Base-by-base conservation (phyloP, 352 stramenopile species). In the Pilasporangium apinafurcum region DNA sequence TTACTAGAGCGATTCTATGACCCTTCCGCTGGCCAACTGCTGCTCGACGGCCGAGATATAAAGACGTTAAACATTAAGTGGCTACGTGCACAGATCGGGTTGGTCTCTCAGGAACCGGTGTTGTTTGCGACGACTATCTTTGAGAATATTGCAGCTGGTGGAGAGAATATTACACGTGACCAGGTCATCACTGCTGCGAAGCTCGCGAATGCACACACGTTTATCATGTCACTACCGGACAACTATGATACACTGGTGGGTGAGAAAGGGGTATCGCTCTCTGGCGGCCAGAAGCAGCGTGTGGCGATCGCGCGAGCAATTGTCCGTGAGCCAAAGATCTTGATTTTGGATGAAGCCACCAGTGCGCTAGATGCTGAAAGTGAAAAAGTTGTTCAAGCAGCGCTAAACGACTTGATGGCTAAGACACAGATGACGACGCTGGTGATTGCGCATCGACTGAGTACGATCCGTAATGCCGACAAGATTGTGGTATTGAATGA, bases 1-100 rank as follows among this genome's bases (percentile, higher is more conserved):
- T 52, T 97, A 0, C 50, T 97, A 9, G 65, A 95, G 51, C 68
- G 86, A 17, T 93, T 53, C 46, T 96, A 96, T 58, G 82, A 96
- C 38, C 58, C 68, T 8, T 53, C 43, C 29, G 44, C 53, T 12
- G 92, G 93, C 13, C 30, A 43, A 1, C 68, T 98, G 10, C 42
- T 70, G 4, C 77, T 97, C n/a, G 83, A 97, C 48, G 88, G 83
- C n/a, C 60, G 62, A 17, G 62, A 94, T 34, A 60, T 96, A 22
- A 65, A 52, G 43, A 75, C 80, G 21, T 37, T 96, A 6, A 92
- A 96, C 44, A 44, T 96, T 13, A 83, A 81, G 42, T 71, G 61
- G 53, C 56, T 87, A 17, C 64, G 80, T 8, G 51, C 63, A 9
- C 66, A 92, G 45, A 86, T 79, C 24, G 62, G 78, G 6, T 48